Base-by-base conservation (phyloP, 1,139 yeast genomes). In the Zygotorulaspora mrakii region DNA sequence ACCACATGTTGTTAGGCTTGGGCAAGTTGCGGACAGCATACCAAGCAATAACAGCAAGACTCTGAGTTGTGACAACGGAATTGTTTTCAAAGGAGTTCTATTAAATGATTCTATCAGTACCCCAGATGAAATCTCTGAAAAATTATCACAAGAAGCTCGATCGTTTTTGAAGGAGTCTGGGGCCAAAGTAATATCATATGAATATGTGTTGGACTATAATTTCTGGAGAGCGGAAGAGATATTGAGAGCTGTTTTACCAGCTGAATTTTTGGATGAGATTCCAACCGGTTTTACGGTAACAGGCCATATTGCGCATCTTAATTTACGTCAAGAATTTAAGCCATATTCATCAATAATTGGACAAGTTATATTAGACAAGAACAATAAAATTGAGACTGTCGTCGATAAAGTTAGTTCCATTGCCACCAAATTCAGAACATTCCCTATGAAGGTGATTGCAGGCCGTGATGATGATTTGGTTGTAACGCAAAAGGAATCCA, bases 291-390 rank as follows among this genome's bases (percentile, higher is more conserved):
- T 85, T 62, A 86, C 98, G 1, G 79, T 82, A 37, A 95, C 95
- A 0, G 99, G 99, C 0, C 98, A 94, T 65, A 77, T 94, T 40
- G 98, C 98, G 0, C 99, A 94, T 62, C 65, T 94, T 55, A 94
- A 94, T 55, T 66, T 94, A 35, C 71, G 91, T 33, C 85, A 82
- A 31, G 94, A 86, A 55, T 91, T 82, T 64, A 79, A 88, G 57
- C 95, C 95, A 1, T 91, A 73, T 58, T 89, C 86, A 35, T 51
- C 67, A 3, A 62, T 94, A 20, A 91, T 94, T 46, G 99, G 98
- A 0, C 87, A 88, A 60, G 89, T 91, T 1, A 80, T 91, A 14
- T 65, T 91, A 42, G 97, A 91, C 65, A 94, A 94, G 58, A 91
- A 89, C 64, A 62, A 73, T 14, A 76, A 79, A 42, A 74, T 94